Evolutionary conservation across 2,329 filamentous ascomycete genomes (phyloP), one percentile per base, ranked within the genome.

Genomic region (Domatiomyces globalis): DNA sequence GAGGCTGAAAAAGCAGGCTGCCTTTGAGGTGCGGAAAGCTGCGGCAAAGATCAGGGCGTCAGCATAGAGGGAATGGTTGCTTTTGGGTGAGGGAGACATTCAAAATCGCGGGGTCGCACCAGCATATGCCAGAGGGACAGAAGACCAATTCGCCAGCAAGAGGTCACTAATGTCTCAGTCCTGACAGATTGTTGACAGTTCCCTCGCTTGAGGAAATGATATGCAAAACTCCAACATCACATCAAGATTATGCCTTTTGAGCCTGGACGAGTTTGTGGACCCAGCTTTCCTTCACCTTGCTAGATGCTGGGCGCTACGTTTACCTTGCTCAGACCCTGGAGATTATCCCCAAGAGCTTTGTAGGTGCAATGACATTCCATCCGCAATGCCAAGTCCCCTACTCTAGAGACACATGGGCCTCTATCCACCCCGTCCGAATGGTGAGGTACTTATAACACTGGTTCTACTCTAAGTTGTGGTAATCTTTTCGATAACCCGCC

Each of bases 1-100:
- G 82, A 84, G 90, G 75, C 80, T 96, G 76, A 94, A 90, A 85
- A 98, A 98, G 84, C 89, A 95, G 84, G 78, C 79, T 73, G 86
- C 89, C 72, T 96, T 94, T 77, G 89, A 95, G 80, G 84, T 95
- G 75, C 85, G 85, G 77, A 96, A 95, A 85, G 84, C 87, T 67
- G 79, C 94, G 70, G 87, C 88, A 71, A 94, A 95, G 82, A 77
- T 94, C 75, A 85, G 85, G 78, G 83, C 85, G 66, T 76, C 83
- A 66, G 83, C 85, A 72, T 87, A 85, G 69, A 33, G 20, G 19
- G 43, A 20, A 71, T 27, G 12, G 22, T 45, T 20, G 18, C 19
- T 45, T 45, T 45, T 45, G 5, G 33, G 33, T 39, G 10, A 5
- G 33, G 8, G 10, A 39, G 33, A 15, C 33, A 15, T 39, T 39